Percentiles rank a stretch among this genome's conserved stretches.
Conservation (phyloP, 768 basidiomycete species). For the Strobilomyces dryophilus region DNA sequence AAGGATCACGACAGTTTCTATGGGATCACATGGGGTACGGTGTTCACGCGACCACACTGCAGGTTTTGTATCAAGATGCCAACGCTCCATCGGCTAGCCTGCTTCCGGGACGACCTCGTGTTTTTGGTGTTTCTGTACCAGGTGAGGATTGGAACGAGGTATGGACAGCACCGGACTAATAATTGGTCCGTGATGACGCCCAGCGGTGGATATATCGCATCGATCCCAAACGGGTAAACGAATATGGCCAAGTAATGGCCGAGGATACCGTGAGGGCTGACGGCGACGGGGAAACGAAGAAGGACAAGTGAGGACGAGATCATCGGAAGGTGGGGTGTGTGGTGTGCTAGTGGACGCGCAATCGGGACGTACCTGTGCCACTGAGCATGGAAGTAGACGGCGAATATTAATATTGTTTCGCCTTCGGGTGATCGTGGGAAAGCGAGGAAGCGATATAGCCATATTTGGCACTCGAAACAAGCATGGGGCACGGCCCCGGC, state of each 20-base stretch:
- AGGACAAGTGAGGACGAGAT: slow-evolving; percentile 34
- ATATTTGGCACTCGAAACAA: slow-evolving; percentile 23
- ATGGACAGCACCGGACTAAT: slow-evolving; percentile 9
- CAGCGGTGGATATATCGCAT: slow-evolving; percentile 97
- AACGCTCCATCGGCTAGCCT: slow-evolving; percentile 83
- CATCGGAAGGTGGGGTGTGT: slow-evolving; percentile 1
- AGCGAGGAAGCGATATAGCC: slow-evolving; percentile 12
- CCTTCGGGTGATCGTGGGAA: slow-evolving; percentile 23
- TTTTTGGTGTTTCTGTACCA: slow-evolving; percentile 93
- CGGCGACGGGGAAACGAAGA: slow-evolving; percentile 49
- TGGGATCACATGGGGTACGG: slow-evolving; percentile 9
- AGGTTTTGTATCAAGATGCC: slow-evolving; percentile 98
- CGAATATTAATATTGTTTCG: not conserved
- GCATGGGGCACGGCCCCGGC: slow-evolving; percentile 28
- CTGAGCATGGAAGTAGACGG: not conserved
- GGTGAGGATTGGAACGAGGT: slow-evolving; percentile 41
- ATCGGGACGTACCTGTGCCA: slow-evolving; percentile 1
- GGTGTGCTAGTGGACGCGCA: too few relatives aligned
- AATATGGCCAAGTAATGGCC: slow-evolving; percentile 84
- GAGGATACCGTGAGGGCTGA: slow-evolving; percentile 41
- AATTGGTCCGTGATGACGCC: slow-evolving; percentile 9
- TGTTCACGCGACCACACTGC: slow-evolving; percentile 14
- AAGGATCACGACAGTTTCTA: slow-evolving; percentile 30
- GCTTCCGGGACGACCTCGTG: slow-evolving; percentile 87
- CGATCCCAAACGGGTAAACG: slow-evolving; percentile 92